phyloP scores from a whole-genome alignment of 208 protist genomes.

The Acanthamoeba royreba region DNA sequence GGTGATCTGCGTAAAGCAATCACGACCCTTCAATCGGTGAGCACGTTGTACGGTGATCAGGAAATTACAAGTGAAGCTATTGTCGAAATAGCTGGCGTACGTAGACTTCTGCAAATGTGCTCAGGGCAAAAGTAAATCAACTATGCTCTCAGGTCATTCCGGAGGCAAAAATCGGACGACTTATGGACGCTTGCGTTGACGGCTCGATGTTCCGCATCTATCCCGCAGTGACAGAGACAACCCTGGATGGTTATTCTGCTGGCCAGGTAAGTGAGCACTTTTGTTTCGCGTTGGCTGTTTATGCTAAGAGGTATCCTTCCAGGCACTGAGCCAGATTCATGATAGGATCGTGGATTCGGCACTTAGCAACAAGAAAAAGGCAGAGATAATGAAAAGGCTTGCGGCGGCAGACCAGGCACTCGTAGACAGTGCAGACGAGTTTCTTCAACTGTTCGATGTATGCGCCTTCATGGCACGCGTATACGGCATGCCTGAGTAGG shows the following conservation, averaged over 20 bases:
- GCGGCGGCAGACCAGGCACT: slow-evolving; percentile 76
- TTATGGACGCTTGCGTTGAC: slow-evolving; percentile 59
- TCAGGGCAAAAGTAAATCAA: too few species aligned
- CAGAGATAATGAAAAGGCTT: slow-evolving; percentile 68
- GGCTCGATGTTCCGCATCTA: slow-evolving; percentile 59
- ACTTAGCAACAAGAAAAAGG: slow-evolving; percentile 68
- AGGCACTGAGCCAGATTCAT: background rate
- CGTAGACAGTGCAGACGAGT: slow-evolving; percentile 85
- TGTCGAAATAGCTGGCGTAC: slow-evolving; percentile 44
- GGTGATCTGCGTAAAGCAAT: slow-evolving; percentile 97
- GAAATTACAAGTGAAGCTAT: background rate
- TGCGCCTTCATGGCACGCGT: background rate
- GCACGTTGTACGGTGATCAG: background rate
- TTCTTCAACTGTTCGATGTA: slow-evolving; percentile 80
- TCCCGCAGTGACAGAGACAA: slow-evolving; percentile 46
- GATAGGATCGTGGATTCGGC: background rate
- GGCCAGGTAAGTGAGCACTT: slow-evolving; percentile 76
- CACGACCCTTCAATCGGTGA: slow-evolving; percentile 92
- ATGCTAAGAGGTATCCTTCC: background rate
- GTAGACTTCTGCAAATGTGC: too few species aligned
- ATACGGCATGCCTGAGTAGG: background rate
- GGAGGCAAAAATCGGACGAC: slow-evolving; percentile 43
- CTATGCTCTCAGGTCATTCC: slow-evolving; percentile 84
- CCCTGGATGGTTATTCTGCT: slow-evolving; percentile 78
- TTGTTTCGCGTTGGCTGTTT: too few species aligned